Conservation (phyloP, 2,329 filamentous ascomycete genomes). For the Endocalyx cinctus region DNA sequence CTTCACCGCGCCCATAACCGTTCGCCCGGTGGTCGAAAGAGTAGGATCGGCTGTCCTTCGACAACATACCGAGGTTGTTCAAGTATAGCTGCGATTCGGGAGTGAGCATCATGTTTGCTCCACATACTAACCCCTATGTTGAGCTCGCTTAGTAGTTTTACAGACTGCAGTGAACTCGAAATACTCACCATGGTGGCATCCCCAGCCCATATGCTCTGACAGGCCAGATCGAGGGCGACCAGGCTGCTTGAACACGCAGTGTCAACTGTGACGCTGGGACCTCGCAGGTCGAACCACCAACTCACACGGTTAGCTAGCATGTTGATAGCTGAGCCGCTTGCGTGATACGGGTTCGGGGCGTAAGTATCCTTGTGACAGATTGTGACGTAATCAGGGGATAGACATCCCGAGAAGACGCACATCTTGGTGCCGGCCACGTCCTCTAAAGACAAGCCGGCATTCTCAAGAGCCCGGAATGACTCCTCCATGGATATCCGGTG, state of each 20-base stretch:
- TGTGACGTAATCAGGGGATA: conserved; percentile 1
- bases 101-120: background rate
- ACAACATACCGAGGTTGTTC: background rate
- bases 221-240: conserved; percentile 2
- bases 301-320: conserved; percentile 1
- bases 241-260: conserved; percentile 5
- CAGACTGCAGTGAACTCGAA: background rate
- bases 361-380: background rate
- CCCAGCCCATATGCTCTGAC: background rate
- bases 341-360: background rate
- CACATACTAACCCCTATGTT: background rate
- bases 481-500: background rate
- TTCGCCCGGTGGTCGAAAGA: conserved; percentile 2
- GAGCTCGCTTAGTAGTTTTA: background rate
- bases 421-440: background rate
- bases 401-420: background rate
- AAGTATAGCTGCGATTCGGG: background rate
- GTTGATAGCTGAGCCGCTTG: background rate
- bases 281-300: conserved; percentile 1
- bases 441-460: conserved; percentile 1
- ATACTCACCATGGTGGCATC: conserved; percentile 1
- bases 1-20: conserved; percentile 2
- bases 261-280: conserved; percentile 2
- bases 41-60: conserved; percentile 1
- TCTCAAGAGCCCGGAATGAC: conserved; percentile 1